Evolutionary conservation across 1,284 basidiomycete genomes (phyloP).

Genomic region (Hortiboletus rubellus): DNA sequence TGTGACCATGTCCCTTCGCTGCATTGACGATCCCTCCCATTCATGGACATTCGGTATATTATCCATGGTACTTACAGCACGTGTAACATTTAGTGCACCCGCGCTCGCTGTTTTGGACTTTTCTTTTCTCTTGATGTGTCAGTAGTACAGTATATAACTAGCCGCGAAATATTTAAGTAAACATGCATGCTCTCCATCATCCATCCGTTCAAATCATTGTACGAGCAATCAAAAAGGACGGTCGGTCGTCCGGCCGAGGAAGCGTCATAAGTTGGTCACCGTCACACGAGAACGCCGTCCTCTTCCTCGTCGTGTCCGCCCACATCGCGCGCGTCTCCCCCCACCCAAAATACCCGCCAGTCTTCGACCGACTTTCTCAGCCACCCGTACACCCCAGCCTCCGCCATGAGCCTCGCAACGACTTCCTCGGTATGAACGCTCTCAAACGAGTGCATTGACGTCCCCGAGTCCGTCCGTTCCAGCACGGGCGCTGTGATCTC

Average conservation of each 20-base stretch:
- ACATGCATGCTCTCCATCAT: slow-evolving; percentile 10
- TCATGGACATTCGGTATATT: slow-evolving; percentile 25
- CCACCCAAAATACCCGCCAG: slow-evolving; percentile 78
- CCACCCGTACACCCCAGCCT: slow-evolving; percentile 74
- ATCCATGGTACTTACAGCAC: slow-evolving; percentile 25
- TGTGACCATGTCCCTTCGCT: slow-evolving; percentile 19
- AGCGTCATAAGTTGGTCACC: not conserved
- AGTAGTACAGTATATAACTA: slow-evolving; percentile 17
- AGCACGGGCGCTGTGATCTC: slow-evolving; percentile 37
- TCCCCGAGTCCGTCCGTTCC: slow-evolving; percentile 42
- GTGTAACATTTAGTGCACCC: slow-evolving; percentile 34
- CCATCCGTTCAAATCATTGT: not conserved
- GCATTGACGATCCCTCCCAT: slow-evolving; percentile 20
- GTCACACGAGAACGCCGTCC: slow-evolving; percentile 31
- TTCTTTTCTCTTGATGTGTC: slow-evolving; percentile 13
- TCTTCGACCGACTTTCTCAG: slow-evolving; percentile 65
- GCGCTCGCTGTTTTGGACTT: slow-evolving; percentile 21
- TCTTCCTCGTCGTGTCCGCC: slow-evolving; percentile 20
- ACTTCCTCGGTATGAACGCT: slow-evolving; percentile 56
- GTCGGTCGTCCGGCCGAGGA: not conserved
- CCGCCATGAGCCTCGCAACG: slow-evolving; percentile 43
- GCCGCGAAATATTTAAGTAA: slow-evolving; percentile 16
- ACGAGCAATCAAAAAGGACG: not conserved
- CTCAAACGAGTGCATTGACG: slow-evolving; percentile 46
- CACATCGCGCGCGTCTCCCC: slow-evolving; percentile 47